Percentiles rank a stretch among this genome's conserved stretches.
Conservation (phyloP, 257 asterid genomes). For the Fraxinus quadrangulata region DNA sequence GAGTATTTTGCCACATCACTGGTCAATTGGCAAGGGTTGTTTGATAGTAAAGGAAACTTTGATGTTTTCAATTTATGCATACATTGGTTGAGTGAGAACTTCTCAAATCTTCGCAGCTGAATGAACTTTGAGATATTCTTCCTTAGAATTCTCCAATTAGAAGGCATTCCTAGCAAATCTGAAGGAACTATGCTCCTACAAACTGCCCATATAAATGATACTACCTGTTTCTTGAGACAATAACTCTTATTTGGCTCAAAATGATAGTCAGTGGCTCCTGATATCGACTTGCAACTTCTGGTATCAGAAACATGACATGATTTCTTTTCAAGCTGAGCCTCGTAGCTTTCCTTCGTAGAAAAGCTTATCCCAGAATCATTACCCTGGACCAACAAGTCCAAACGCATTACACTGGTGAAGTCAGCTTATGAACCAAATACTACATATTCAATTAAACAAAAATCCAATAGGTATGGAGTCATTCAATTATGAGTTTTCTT, state of each 20-base stretch:
- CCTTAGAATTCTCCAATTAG: conserved; percentile 70
- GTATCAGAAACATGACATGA: conserved; percentile 28
- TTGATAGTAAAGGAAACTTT: conserved; percentile 51
- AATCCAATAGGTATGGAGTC: not conserved
- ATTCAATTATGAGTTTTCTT: not conserved
- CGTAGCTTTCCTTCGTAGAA: conserved; percentile 22
- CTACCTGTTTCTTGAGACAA: conserved; percentile 75
- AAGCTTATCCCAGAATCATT: conserved; percentile 27
- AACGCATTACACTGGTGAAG: conserved; percentile 17
- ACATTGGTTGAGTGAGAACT: conserved; percentile 72
- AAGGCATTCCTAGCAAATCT: conserved; percentile 65
- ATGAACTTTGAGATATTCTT: conserved; percentile 69
- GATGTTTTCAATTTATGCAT: conserved; percentile 61
- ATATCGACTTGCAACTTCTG: conserved; percentile 26
- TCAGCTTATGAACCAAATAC: conserved; percentile 1
- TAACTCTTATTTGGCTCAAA: conserved; percentile 43
- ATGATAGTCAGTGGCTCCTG: conserved; percentile 32
- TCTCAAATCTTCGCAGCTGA: conserved; percentile 78
- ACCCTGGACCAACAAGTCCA: conserved; percentile 41
- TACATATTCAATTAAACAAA: not conserved
- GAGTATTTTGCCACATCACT: not conserved
- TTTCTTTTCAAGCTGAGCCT: conserved; percentile 23
- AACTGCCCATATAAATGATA: conserved; percentile 80
- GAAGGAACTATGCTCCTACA: conserved; percentile 81
- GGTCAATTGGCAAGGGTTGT: conserved; percentile 15